These are phyloP conservation scores for Aspergillus bombycis DNA, from an alignment of 2,329 filamentous ascomycete species.

Conservation along the genomic window DNA sequence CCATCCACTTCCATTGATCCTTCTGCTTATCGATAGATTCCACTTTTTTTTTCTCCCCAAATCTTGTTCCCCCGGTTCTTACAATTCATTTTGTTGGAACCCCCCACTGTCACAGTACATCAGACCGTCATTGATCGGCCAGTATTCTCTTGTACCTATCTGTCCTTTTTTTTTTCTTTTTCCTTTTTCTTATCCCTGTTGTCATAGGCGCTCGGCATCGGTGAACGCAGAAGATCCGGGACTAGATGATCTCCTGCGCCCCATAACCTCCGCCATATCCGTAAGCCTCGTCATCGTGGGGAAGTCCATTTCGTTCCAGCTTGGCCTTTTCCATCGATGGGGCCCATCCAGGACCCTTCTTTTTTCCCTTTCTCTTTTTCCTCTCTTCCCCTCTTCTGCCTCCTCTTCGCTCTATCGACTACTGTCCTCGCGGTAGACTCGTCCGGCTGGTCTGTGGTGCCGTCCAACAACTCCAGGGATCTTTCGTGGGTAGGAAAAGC, in stretches of 20 bases:
- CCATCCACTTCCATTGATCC: neutral
- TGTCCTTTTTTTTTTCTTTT: neutral
- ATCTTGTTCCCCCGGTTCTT: conserved; percentile 5
- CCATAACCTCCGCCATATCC: conserved; percentile 26
- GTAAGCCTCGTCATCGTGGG: conserved; percentile 30
- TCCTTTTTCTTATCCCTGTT: conserved; percentile 10
- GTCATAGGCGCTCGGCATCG: neutral
- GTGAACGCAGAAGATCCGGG: conserved; percentile 16
- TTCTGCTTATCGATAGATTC: neutral
- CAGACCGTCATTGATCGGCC: conserved; percentile 2
- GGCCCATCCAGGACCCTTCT: conserved; percentile 16
- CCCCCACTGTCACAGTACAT: conserved; percentile 2
- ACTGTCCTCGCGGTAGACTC: conserved; percentile 19
- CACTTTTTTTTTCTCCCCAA: neutral
- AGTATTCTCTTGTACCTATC: neutral
- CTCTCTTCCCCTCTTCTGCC: conserved; percentile 14
- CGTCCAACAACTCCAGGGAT: conserved; percentile 35
- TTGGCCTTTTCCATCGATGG: conserved; percentile 20
- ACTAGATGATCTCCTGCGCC: conserved; percentile 24
- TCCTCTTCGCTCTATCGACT: conserved; percentile 16
- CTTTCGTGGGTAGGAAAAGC: conserved; percentile 23
- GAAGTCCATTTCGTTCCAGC: conserved; percentile 20
- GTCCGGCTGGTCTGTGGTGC: conserved; percentile 27
- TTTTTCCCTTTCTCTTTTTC: conserved; percentile 13
- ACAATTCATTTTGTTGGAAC: neutral